Evolutionary conservation across 2,329 filamentous ascomycete genomes (phyloP).

Genomic region (Penicillium occitanis): DNA sequence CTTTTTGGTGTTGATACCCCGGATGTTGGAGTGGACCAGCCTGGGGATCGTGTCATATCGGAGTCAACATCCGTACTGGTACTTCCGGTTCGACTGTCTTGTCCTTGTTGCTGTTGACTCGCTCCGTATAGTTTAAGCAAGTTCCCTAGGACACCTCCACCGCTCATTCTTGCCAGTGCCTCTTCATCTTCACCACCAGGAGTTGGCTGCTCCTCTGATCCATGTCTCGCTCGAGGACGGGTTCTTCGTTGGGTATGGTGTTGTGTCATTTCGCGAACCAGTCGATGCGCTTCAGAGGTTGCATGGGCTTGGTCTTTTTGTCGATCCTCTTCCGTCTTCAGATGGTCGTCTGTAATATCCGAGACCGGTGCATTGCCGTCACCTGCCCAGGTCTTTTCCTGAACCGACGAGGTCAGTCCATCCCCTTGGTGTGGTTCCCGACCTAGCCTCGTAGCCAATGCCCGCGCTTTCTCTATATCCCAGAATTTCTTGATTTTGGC

Average conservation of each 20-base stretch:
- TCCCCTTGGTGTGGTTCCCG: constrained; percentile 29
- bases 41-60: constrained; percentile 28
- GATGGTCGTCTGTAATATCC: constrained; percentile 33
- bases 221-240: constrained; percentile 34
- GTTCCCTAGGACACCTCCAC: constrained; percentile 65
- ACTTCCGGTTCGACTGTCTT: constrained; percentile 24
- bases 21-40: constrained; percentile 27
- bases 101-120: constrained; percentile 34
- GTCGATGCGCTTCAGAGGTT: constrained; percentile 38
- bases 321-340: constrained; percentile 33
- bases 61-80: constrained; percentile 28
- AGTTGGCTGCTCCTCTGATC: constrained; percentile 33
- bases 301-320: constrained; percentile 27
- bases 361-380: constrained; percentile 29
- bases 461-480: constrained; percentile 21
- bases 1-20: constrained; percentile 36
- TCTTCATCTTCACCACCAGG: constrained; percentile 29
- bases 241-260: constrained; percentile 29
- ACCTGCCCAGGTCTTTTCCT: constrained; percentile 30
- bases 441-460: constrained; percentile 27
- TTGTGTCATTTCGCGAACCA: constrained; percentile 39
- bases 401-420: constrained; percentile 28
- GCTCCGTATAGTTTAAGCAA: constrained; percentile 68
- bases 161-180: constrained; percentile 29
- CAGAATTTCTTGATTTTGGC: constrained; percentile 11